phyloP scores from a whole-genome alignment of 2,329 filamentous ascomycete species.

The Trichophyton mentagrophytes region DNA sequence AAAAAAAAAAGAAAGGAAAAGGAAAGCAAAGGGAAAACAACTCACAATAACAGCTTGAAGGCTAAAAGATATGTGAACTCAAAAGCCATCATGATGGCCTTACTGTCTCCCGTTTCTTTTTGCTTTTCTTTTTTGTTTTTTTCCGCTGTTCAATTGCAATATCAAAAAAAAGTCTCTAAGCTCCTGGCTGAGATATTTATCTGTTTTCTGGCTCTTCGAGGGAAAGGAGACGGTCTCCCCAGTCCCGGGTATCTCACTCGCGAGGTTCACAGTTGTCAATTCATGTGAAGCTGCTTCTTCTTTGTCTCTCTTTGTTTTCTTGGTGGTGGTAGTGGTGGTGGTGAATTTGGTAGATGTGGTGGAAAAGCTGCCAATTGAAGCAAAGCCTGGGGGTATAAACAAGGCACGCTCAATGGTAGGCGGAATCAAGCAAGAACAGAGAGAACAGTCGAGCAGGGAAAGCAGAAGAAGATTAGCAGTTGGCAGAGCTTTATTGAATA shows the following conservation, averaged over 20 bases:
- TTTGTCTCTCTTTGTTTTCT: too few species aligned
- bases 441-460: not conserved
- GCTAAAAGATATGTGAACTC: conserved; percentile 12
- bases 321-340: too few species aligned
- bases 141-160: not conserved
- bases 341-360: too few species aligned
- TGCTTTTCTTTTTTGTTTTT: not conserved
- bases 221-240: not conserved
- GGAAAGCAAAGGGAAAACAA: not conserved
- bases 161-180: not conserved
- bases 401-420: not conserved
- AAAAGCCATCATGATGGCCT: conserved; percentile 11
- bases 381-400: not conserved
- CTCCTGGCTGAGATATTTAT: not conserved
- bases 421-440: not conserved
- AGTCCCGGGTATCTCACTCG: not conserved
- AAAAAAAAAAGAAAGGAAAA: not conserved
- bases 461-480: not conserved
- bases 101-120: not conserved
- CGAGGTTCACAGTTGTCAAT: too few species aligned
- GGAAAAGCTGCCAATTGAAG: too few species aligned
- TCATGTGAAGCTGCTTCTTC: too few species aligned
- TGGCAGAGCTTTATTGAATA: not conserved
- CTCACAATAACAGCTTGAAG: conserved; percentile 15
- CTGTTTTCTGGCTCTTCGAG: not conserved